Percentiles rank a stretch among this genome's conserved stretches.
Evolutionary conservation across 202 grass and related monocot genomes (phyloP).

Genomic region (Eragrostis tef): DNA sequence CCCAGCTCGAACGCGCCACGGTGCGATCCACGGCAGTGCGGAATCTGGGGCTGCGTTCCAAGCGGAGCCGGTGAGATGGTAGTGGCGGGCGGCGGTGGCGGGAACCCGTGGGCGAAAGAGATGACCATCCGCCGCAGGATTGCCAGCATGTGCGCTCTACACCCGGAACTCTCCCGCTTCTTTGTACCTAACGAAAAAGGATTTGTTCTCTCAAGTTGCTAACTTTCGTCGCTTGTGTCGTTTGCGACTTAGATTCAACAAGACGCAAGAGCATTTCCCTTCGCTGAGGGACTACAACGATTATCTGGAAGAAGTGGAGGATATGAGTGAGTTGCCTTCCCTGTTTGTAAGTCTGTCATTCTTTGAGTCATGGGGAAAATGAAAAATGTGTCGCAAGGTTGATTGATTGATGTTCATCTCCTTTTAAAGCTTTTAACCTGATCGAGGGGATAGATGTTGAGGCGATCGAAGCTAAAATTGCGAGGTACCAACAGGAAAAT

Average conservation of each 20-base stretch:
- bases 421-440: conserved; percentile 70
- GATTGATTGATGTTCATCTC: neutral
- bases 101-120: conserved; percentile 69
- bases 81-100: conserved; percentile 43
- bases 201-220: neutral
- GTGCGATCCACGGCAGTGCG: conserved; percentile 1
- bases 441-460: conserved; percentile 77
- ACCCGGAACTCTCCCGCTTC: conserved; percentile 2
- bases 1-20: conserved; percentile 5
- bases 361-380: neutral
- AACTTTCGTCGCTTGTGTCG: conserved; percentile 1
- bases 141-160: conserved; percentile 56
- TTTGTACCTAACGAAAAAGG: neutral
- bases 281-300: conserved; percentile 88
- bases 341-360: conserved; percentile 25
- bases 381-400: neutral
- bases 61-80: conserved; percentile 52
- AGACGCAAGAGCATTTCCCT: conserved; percentile 75
- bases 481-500: conserved; percentile 80
- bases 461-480: conserved; percentile 74
- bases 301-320: conserved; percentile 95
- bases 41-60: conserved; percentile 17
- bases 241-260: conserved; percentile 72
- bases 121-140: conserved; percentile 76
- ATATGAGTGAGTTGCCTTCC: conserved; percentile 70